phyloP scores from a whole-genome alignment of 768 basidiomycete species.

The Boletus huronensis region DNA sequence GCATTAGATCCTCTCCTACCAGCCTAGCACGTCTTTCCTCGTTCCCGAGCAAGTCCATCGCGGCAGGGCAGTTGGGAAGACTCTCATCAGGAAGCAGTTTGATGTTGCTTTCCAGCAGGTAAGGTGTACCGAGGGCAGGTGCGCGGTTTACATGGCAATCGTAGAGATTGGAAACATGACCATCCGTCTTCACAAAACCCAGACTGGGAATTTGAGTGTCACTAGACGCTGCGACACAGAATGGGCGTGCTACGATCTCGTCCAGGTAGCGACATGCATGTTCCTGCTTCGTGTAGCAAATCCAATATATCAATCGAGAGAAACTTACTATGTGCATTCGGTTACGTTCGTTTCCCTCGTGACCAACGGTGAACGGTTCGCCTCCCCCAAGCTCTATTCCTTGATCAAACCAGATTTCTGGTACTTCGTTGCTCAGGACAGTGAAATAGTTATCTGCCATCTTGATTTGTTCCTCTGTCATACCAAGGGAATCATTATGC shows the following conservation, averaged over 20 bases:
- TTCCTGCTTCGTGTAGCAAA: slow-evolving; percentile 30
- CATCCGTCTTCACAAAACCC: slow-evolving; percentile 10
- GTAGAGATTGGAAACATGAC: background rate
- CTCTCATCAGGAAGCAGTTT: slow-evolving; percentile 36
- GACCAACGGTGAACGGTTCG: slow-evolving; percentile 58
- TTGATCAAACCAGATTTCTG: slow-evolving; percentile 64
- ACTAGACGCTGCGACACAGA: background rate
- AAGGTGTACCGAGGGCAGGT: slow-evolving; percentile 44
- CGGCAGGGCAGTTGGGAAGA: slow-evolving; percentile 21
- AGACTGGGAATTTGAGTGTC: background rate
- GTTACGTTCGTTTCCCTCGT: slow-evolving; percentile 57
- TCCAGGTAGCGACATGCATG: slow-evolving; percentile 47
- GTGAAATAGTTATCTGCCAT: slow-evolving; percentile 75
- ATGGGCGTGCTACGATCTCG: slow-evolving; percentile 19
- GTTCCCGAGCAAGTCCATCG: slow-evolving; percentile 41
- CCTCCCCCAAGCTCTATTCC: slow-evolving; percentile 59
- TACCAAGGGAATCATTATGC: slow-evolving; percentile 33
- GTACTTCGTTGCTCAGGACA: slow-evolving; percentile 50
- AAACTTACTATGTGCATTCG: slow-evolving; percentile 52
- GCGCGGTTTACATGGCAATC: slow-evolving; percentile 26
- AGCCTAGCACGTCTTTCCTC: slow-evolving; percentile 34
- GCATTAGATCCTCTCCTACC: slow-evolving; percentile 34
- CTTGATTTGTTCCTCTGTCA: slow-evolving; percentile 47
- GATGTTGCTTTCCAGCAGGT: slow-evolving; percentile 53
- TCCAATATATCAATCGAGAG: background rate